Evolutionary conservation across 192 early-diverging fungal genomes (phyloP), one percentile per base, ranked within the genome.

Genomic region (Backusella parvicylindrica): DNA sequence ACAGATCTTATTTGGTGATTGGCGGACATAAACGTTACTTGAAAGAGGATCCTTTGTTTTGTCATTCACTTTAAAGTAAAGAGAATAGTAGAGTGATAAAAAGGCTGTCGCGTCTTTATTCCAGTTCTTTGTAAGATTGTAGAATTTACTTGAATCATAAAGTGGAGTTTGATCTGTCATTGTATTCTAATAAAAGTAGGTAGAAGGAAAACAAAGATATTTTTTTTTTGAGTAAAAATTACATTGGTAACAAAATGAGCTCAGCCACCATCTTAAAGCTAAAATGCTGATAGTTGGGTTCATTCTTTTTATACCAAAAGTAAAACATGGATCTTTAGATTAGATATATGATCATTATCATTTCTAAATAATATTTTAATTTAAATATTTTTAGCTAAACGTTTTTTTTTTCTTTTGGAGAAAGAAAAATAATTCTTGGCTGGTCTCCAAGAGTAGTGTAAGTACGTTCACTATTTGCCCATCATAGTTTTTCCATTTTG

Each of bases 1-100:
- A 21, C 72, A 73, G 13, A 73, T 73, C 63, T 73, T 73, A 30
- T 73, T 73, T 38, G 72, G 72, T 33, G 72, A 63, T 28, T 73
- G 72, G 12, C 72, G 72, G 33, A 73, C 72, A 64, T 73, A 73
- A 9, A 73, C 36, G 28, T 73, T 26, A 5, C 35, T 32, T 31
- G 63, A 23, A 23, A 64, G 63, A 11, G 56, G 72, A 65, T 64
- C 72, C 4, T 32, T 18, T 1, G n/a, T 35, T 1, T 73, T 40
- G 37, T 60, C 30, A 6, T 41, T 63, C 7, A 30, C 23, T 40
- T 73, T 37, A 18, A 41, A 73, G 38, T 32, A 47, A 32, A 73
- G 72, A n/a, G 60, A n/a, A 50, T 64, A 73, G n/a, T 73, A 73
- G 26, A 63, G 56, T n/a, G 38, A 64, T 8, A 73, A 35, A 40